Conservation (phyloP, 148 eudicot genomes). For the Salicornia ramosissima region DNA sequence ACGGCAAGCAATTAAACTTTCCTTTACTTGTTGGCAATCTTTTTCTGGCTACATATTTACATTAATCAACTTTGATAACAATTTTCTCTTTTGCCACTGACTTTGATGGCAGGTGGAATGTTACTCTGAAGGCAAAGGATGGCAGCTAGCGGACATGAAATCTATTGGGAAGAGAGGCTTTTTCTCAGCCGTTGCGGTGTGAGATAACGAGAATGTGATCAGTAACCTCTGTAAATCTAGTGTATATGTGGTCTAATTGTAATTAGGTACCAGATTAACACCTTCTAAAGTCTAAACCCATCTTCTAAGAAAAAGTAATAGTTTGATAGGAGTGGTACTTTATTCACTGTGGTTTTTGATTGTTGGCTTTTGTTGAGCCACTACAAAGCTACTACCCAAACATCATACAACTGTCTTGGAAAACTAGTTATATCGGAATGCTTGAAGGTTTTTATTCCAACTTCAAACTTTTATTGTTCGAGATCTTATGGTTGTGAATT, state of each 20-base stretch:
- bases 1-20: slow-evolving; percentile 27
- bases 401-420: not conserved
- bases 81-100: not conserved
- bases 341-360: not conserved
- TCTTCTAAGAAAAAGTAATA: not conserved
- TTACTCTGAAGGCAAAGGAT: slow-evolving; percentile 56
- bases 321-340: not conserved
- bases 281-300: not conserved
- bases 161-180: slow-evolving; percentile 56
- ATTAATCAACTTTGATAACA: not conserved
- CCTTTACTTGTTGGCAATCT: not conserved
- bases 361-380: not conserved
- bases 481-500: too few relatives aligned
- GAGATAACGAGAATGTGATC: not conserved
- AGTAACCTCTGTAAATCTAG: not conserved
- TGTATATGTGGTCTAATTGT: not conserved
- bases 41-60: not conserved
- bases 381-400: not conserved
- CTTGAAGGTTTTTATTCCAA: not conserved
- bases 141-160: slow-evolving; percentile 43
- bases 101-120: slow-evolving; percentile 50
- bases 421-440: not conserved
- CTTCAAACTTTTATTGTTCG: not conserved
- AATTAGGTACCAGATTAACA: not conserved
- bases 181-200: slow-evolving; percentile 44